Evolutionary conservation across 805 yeast genomes (phyloP).

Genomic region (Ogataea populi-albae): DNA sequence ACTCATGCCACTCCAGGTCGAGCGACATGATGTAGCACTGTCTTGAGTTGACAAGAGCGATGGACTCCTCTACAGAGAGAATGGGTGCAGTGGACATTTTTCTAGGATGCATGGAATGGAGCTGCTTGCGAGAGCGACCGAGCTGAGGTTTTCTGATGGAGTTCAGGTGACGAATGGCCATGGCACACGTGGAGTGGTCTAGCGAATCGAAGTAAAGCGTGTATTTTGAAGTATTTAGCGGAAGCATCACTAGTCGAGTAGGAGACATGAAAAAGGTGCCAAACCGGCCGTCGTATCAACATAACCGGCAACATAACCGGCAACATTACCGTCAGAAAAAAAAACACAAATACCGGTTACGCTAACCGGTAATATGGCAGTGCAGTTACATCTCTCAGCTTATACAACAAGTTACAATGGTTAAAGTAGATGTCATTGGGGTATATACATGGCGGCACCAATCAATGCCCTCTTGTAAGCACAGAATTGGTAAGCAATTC

Average conservation of each 20-base stretch:
- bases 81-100: conserved; percentile 2
- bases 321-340: too few relatives aligned
- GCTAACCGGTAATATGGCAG: too few relatives aligned
- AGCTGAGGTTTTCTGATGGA: background rate
- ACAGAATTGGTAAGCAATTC: conserved; percentile 81
- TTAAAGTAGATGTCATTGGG: too few relatives aligned
- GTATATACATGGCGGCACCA: too few relatives aligned
- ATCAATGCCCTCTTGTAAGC: too few relatives aligned
- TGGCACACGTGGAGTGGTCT: background rate
- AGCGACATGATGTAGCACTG: conserved; percentile 24
- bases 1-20: conserved; percentile 26
- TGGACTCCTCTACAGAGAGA: conserved; percentile 24
- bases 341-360: too few relatives aligned
- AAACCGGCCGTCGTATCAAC: too few relatives aligned
- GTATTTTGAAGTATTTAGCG: background rate
- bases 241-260: conserved; percentile 8
- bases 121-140: background rate
- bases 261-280: too few relatives aligned
- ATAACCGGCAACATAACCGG: too few relatives aligned
- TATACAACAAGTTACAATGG: too few relatives aligned
- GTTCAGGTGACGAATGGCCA: background rate
- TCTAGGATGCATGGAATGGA: background rate
- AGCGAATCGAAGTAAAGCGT: background rate
- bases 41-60: conserved; percentile 22
- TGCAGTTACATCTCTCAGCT: too few relatives aligned